phyloP scores from a whole-genome alignment of 495 filamentous ascomycete genomes.

The Hamigera avellanea region DNA sequence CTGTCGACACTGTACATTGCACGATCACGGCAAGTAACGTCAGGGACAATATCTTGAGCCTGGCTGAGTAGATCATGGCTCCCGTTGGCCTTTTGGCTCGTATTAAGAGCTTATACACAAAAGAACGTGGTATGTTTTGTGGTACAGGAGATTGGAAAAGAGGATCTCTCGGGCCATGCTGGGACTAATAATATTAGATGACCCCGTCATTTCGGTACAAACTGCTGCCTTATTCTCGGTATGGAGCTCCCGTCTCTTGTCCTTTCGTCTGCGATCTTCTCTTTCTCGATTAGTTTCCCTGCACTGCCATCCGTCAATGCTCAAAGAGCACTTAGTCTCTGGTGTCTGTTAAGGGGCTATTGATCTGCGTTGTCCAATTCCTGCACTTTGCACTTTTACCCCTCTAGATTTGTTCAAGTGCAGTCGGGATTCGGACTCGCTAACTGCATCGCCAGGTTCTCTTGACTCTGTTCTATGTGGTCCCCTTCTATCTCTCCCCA shows the following conservation, averaged over 20 bases:
- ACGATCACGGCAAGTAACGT: no score
- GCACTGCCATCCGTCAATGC: no score
- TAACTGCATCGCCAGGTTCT: constrained; percentile 36
- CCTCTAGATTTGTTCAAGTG: no score
- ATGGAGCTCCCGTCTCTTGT: constrained; percentile 13
- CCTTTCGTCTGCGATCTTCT: neutral
- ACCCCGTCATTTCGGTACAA: constrained; percentile 36
- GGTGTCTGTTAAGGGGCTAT: no score
- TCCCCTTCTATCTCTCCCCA: constrained; percentile 77
- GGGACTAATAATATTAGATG: constrained; percentile 15
- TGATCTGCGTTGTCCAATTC: no score
- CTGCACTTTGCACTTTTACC: no score
- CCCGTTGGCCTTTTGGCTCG: constrained; percentile 24
- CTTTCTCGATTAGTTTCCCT: neutral
- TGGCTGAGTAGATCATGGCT: constrained; percentile 15
- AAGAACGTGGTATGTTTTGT: constrained; percentile 19
- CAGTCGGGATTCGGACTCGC: neutral
- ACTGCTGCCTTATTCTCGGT: constrained; percentile 42
- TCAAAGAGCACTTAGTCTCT: no score
- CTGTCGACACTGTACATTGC: no score
- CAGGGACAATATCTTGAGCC: no score
- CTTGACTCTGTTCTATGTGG: constrained; percentile 77
- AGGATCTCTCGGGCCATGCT: neutral
- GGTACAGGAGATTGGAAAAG: neutral
- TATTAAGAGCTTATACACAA: constrained; percentile 26